These are phyloP conservation scores for Cytospora schulzeri DNA, from an alignment of 2,329 filamentous ascomycete species.

Conservation along the genomic window DNA sequence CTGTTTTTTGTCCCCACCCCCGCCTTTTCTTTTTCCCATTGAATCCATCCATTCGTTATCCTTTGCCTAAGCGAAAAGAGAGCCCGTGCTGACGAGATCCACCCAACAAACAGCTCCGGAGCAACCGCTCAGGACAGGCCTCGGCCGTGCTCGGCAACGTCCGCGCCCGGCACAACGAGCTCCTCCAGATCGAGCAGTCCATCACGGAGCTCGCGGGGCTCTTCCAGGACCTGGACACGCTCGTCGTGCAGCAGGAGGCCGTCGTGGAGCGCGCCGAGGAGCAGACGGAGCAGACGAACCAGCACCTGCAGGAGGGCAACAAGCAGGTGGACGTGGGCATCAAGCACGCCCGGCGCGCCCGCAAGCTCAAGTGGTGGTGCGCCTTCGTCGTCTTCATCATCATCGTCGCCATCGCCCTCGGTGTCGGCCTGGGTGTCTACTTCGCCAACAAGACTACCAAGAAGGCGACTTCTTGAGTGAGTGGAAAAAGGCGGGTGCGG, in stretches of 20 bases:
- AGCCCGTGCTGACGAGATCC: neutral
- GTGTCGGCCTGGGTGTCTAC: constrained; percentile 56
- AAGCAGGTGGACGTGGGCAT: constrained; percentile 70
- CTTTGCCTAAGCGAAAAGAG: neutral
- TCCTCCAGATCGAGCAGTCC: constrained; percentile 77
- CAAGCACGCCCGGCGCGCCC: constrained; percentile 63
- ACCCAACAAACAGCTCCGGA: constrained; percentile 60
- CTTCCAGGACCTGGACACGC: constrained; percentile 74
- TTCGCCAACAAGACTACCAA: constrained; percentile 33
- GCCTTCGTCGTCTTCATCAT: constrained; percentile 63
- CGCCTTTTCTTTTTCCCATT: no score
- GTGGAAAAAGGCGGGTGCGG: no score
- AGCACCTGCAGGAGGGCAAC: constrained; percentile 70
- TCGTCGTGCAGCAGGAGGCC: constrained; percentile 72
- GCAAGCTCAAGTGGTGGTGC: constrained; percentile 84
- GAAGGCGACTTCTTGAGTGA: neutral
- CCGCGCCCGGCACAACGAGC: constrained; percentile 80
- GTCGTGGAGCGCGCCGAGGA: constrained; percentile 63
- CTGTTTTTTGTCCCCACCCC: neutral
- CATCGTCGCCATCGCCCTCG: constrained; percentile 56
- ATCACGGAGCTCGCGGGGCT: constrained; percentile 69
- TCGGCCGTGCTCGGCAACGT: constrained; percentile 75
- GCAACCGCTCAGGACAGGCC: constrained; percentile 74
- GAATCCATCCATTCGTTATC: neutral
- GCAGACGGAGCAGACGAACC: constrained; percentile 65